Evolutionary conservation across 177 flowering plant genomes (phyloP).

Genomic region (Telopea speciosissima): DNA sequence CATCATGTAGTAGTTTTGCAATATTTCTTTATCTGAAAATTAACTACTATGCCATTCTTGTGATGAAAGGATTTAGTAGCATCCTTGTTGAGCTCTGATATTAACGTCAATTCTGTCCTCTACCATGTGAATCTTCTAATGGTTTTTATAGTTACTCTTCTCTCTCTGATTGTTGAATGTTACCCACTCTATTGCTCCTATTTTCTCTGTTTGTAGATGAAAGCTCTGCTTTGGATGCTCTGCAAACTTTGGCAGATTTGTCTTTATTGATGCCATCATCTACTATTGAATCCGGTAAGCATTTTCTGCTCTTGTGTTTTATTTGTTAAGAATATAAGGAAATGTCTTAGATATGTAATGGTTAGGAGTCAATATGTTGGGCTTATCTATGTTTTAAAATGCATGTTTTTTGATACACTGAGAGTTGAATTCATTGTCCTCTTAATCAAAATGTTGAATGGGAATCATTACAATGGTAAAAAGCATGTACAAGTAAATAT

Average conservation of each 20-base stretch:
- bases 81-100: not conserved
- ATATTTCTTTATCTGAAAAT: not conserved
- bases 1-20: not conserved
- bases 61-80: not conserved
- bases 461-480: too few relatives aligned
- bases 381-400: too few relatives aligned
- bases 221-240: constrained; percentile 48
- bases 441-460: too few relatives aligned
- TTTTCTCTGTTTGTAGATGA: constrained; percentile 35
- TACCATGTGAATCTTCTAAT: not conserved
- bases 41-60: not conserved
- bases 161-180: not conserved
- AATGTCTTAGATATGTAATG: too few relatives aligned
- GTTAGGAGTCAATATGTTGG: too few relatives aligned
- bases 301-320: not conserved
- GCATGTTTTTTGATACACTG: too few relatives aligned
- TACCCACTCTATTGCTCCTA: not conserved
- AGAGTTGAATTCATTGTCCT: too few relatives aligned
- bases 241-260: constrained; percentile 60
- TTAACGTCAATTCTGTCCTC: constrained; percentile 4
- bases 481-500: too few relatives aligned
- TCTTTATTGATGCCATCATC: constrained; percentile 45
- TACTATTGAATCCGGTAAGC: constrained; percentile 45
- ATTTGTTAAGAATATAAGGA: too few relatives aligned
- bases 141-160: not conserved